These are phyloP conservation scores for Ophiorrhiza pumila DNA, from an alignment of 257 asterid species.

Conservation along the genomic window DNA sequence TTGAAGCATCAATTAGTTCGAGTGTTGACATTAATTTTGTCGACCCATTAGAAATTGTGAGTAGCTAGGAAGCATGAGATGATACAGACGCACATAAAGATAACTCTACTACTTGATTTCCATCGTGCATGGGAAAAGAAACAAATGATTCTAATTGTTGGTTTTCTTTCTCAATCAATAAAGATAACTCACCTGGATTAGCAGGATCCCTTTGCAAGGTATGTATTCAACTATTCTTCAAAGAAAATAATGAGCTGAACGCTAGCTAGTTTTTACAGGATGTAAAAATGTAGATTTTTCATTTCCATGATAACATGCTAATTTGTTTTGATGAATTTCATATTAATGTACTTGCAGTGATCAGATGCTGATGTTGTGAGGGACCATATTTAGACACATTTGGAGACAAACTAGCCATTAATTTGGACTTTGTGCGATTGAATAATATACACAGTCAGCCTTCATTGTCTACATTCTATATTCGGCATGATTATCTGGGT, in stretches of 20 bases:
- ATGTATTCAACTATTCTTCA: neutral
- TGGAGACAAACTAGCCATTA: neutral
- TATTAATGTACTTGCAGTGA: neutral
- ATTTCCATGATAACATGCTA: neutral
- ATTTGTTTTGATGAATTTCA: neutral
- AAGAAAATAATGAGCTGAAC: neutral
- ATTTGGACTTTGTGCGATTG: neutral
- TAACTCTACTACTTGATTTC: neutral
- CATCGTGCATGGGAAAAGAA: neutral
- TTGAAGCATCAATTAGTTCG: neutral
- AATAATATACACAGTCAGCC: too few relatives aligned
- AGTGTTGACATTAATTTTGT: conserved; percentile 2
- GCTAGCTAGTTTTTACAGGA: too few relatives aligned
- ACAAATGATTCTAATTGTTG: neutral
- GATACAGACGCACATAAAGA: neutral
- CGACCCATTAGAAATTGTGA: neutral
- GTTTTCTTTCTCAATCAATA: neutral
- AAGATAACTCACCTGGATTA: neutral
- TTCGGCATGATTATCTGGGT: neutral
- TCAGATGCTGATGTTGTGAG: neutral
- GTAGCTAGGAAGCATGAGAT: too few relatives aligned
- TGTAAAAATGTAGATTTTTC: conserved; percentile 2
- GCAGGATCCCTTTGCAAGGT: neutral
- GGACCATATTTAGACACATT: neutral
- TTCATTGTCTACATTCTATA: too few relatives aligned